These are phyloP conservation scores for Aristolochia contorta DNA, from an alignment of 164 flowering plant species.

Conservation along the genomic window DNA sequence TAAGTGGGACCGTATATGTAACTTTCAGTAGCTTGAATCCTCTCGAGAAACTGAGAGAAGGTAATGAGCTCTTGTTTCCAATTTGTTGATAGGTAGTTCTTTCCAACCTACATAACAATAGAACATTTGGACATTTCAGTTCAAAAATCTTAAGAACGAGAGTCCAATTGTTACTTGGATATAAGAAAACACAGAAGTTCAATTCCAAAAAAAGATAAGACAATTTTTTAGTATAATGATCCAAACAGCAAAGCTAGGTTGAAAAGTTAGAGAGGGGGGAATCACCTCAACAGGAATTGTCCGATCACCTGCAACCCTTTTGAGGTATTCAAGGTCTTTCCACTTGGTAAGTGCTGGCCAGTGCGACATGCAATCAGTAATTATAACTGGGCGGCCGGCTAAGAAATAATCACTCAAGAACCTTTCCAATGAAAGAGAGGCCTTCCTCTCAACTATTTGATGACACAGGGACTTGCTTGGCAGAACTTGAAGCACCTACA, in stretches of 20 bases:
- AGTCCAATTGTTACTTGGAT: neutral
- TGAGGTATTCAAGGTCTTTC: conserved; percentile 71
- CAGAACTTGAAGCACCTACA: conserved; percentile 43
- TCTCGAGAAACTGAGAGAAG: conserved; percentile 79
- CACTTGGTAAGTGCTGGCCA: conserved; percentile 90
- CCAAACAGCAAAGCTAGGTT: neutral
- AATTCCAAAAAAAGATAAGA: neutral
- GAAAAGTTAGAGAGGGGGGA: neutral
- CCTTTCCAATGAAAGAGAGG: conserved; percentile 71
- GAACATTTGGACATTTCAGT: neutral
- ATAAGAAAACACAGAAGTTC: neutral
- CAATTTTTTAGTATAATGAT: neutral
- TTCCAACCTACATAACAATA: conserved; percentile 69
- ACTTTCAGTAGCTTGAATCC: conserved; percentile 43
- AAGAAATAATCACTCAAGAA: conserved; percentile 65
- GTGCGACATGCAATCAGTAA: conserved; percentile 68
- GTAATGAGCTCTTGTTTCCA: conserved; percentile 98
- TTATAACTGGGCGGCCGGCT: conserved; percentile 66
- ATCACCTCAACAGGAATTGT: conserved; percentile 96
- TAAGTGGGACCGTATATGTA: conserved; percentile 43
- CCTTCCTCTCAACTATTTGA: conserved; percentile 45
- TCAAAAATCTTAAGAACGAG: neutral
- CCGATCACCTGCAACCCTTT: conserved; percentile 77
- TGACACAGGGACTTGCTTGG: conserved; percentile 62
- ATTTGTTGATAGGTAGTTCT: conserved; percentile 65